A percentile compares a stretch with the other conserved stretches of the same genome.
These are phyloP conservation scores for Candida boleticola DNA, from an alignment of 805 yeast genomes.

Conservation along the genomic window DNA sequence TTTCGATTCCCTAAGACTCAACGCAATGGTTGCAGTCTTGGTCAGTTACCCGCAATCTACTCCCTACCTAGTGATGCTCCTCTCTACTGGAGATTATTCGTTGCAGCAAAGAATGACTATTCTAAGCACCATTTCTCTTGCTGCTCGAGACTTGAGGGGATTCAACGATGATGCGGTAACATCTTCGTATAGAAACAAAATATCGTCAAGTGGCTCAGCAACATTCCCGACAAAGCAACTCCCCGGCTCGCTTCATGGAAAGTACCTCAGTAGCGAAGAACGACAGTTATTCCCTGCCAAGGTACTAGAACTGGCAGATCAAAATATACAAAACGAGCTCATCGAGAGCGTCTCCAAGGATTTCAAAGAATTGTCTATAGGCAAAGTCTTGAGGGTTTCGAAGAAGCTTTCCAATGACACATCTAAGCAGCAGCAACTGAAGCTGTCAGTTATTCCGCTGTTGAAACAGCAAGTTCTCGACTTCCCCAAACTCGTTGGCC, in stretches of 20 bases:
- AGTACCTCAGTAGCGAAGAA: not conserved
- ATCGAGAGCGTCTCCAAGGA: constrained; percentile 29
- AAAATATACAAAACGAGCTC: constrained; percentile 29
- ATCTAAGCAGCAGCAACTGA: constrained; percentile 20
- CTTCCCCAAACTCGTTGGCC: constrained; percentile 45
- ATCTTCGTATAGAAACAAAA: constrained; percentile 25
- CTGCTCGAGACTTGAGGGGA: constrained; percentile 73
- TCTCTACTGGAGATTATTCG: constrained; percentile 74
- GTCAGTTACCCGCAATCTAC: constrained; percentile 48
- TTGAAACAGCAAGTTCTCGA: constrained; percentile 19
- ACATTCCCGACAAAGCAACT: constrained; percentile 43
- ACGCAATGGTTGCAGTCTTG: constrained; percentile 62
- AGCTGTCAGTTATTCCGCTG: not conserved
- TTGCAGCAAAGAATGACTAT: constrained; percentile 73
- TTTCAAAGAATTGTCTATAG: constrained; percentile 33
- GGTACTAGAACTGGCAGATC: constrained; percentile 6
- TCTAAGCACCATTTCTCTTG: constrained; percentile 64
- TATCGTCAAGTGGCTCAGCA: no score
- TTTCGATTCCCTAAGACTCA: constrained; percentile 67
- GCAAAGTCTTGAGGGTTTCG: constrained; percentile 45
- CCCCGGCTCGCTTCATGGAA: constrained; percentile 45
- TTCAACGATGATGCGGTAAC: constrained; percentile 48
- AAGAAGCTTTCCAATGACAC: constrained; percentile 21
- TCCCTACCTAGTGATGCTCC: constrained; percentile 41
- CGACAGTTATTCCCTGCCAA: not conserved